A percentile compares a stretch with the other conserved stretches of the same genome.
phyloP scores from a whole-genome alignment of 768 basidiomycete genomes.

The Kwoniella shandongensis region DNA sequence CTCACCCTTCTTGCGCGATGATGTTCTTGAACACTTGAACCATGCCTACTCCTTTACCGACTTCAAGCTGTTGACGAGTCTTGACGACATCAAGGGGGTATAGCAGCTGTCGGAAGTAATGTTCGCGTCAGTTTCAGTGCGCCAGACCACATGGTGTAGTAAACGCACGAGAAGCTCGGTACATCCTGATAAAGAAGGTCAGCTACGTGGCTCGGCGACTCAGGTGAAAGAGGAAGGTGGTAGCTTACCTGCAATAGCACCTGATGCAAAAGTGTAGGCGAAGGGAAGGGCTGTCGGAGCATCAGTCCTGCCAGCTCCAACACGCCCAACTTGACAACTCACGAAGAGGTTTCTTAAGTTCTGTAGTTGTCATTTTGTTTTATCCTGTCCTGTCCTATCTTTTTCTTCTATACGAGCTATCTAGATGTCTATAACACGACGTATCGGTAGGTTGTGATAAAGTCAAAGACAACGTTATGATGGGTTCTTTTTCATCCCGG shows the following conservation, averaged over 20 bases:
- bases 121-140: conserved; percentile 7
- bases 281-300: conserved; percentile 54
- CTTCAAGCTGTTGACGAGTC: conserved; percentile 96
- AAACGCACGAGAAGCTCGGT: conserved; percentile 60
- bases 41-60: conserved; percentile 75
- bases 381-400: conserved; percentile 5
- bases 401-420: not conserved
- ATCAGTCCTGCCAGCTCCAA: not conserved
- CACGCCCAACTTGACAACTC: conserved; percentile 12
- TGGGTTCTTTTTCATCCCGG: too few species aligned
- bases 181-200: conserved; percentile 44
- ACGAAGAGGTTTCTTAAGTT: conserved; percentile 42
- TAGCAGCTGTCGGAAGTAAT: conserved; percentile 30
- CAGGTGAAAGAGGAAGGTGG: conserved; percentile 57
- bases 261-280: conserved; percentile 80
- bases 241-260: conserved; percentile 85
- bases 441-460: too few species aligned
- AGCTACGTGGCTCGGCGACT: not conserved
- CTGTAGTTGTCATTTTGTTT: conserved; percentile 21
- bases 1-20: conserved; percentile 84
- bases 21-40: conserved; percentile 80
- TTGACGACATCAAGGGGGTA: conserved; percentile 84
- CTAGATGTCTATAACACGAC: not conserved
- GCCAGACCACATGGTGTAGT: conserved; percentile 55
- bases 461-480: too few species aligned